Percentiles rank a stretch among this genome's conserved stretches.
These are phyloP conservation scores for Orbilia blumenaviensis DNA, from an alignment of 2,329 filamentous ascomycete genomes.

Conservation along the genomic window DNA sequence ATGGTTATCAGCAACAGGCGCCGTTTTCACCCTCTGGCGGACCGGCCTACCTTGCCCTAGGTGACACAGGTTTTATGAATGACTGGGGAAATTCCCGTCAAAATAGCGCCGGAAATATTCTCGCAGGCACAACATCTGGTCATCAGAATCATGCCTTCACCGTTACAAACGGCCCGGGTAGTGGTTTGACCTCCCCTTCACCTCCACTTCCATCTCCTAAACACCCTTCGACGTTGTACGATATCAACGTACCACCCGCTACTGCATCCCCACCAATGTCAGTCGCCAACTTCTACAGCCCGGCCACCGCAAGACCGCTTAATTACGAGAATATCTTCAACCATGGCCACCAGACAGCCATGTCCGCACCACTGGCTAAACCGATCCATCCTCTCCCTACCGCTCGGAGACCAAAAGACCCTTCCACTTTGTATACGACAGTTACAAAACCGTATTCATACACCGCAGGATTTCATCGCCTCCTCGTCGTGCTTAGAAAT, in stretches of 20 bases:
- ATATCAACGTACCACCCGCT: constrained; percentile 44
- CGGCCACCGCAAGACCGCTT: constrained; percentile 40
- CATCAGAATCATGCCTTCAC: constrained; percentile 50
- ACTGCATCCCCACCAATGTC: constrained; percentile 57
- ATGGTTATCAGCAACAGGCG: constrained; percentile 43
- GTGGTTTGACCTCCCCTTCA: constrained; percentile 47
- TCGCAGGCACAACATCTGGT: constrained; percentile 21
- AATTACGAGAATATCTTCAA: constrained; percentile 56
- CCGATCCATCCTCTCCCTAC: constrained; percentile 57
- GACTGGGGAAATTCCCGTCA: constrained; percentile 48
- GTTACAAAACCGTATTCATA: constrained; percentile 94
- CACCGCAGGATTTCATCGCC: constrained; percentile 85
- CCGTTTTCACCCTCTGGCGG: constrained; percentile 50
- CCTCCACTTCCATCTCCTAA: constrained; percentile 47
- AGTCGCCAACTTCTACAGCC: constrained; percentile 53
- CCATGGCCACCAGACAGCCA: constrained; percentile 61
- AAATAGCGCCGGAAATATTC: constrained; percentile 45
- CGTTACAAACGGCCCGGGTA: constrained; percentile 50
- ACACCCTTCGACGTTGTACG: constrained; percentile 42
- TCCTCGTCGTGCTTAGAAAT: constrained; percentile 80
- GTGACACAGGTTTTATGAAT: constrained; percentile 44
- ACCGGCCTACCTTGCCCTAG: constrained; percentile 44
- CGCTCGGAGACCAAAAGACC: constrained; percentile 71
- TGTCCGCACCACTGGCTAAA: constrained; percentile 63
- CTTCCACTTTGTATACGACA: constrained; percentile 84